Evolutionary conservation across 768 basidiomycete species (phyloP).

Genomic region (Vararia minispora): DNA sequence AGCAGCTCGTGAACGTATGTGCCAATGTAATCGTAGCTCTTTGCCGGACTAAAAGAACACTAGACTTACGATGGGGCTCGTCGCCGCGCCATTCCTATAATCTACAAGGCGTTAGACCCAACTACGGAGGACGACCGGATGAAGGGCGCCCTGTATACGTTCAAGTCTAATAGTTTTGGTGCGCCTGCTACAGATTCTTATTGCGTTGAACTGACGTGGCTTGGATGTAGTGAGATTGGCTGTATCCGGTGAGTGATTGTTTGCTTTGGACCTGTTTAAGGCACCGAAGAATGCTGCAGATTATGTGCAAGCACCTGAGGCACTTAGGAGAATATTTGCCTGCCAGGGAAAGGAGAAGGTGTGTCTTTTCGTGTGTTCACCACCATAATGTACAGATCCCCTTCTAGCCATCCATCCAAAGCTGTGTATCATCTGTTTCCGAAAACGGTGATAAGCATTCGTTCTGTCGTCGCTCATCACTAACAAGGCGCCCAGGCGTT

Average conservation of each 20-base stretch:
- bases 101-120: constrained; percentile 49
- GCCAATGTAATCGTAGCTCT: too few species aligned
- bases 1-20: too few species aligned
- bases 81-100: constrained; percentile 44
- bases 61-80: constrained; percentile 66
- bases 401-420: constrained; percentile 63
- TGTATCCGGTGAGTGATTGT: constrained; percentile 23
- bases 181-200: constrained; percentile 8
- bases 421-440: constrained; percentile 49
- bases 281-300: constrained; percentile 27
- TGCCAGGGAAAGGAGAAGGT: constrained; percentile 85
- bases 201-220: constrained; percentile 1
- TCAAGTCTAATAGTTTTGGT: constrained; percentile 57
- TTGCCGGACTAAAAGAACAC: not conserved
- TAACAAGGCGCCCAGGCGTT: constrained; percentile 32
- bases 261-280: not conserved
- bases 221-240: constrained; percentile 28
- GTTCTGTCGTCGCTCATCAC: constrained; percentile 4
- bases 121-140: constrained; percentile 81
- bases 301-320: constrained; percentile 46
- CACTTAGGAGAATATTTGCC: constrained; percentile 49
- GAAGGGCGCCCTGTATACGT: constrained; percentile 82
- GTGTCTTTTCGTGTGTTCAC: not conserved
- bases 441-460: constrained; percentile 40
- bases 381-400: not conserved